A percentile compares a stretch with the other conserved stretches of the same genome.
These are phyloP conservation scores for Fusarium sulawesiense DNA, from an alignment of 2,329 filamentous ascomycete species.

Conservation along the genomic window DNA sequence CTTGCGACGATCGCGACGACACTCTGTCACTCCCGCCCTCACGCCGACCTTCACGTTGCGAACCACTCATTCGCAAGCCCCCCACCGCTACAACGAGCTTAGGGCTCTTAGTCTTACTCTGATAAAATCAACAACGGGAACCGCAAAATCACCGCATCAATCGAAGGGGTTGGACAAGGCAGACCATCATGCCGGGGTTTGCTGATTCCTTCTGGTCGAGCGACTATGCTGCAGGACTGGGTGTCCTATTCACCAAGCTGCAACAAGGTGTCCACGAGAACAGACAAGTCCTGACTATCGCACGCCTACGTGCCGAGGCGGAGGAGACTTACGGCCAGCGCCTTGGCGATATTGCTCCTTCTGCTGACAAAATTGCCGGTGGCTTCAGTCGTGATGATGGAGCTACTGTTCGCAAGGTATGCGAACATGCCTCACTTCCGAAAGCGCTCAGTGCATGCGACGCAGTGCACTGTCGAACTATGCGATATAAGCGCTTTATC, in stretches of 20 bases:
- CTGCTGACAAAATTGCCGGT: constrained; percentile 82
- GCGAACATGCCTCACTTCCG: constrained; percentile 9
- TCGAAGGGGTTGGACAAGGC: constrained; percentile 44
- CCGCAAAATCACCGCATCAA: constrained; percentile 20
- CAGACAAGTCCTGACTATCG: constrained; percentile 90
- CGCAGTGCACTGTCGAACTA: constrained; percentile 1
- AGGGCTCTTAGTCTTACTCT: constrained; percentile 16
- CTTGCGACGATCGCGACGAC: constrained; percentile 30
- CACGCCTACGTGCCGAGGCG: constrained; percentile 93
- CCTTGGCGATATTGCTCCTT: constrained; percentile 82
- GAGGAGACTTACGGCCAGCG: constrained; percentile 89
- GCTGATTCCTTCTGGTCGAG: constrained; percentile 97
- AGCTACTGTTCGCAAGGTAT: constrained; percentile 92
- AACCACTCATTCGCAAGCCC: constrained; percentile 18
- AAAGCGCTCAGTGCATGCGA: not conserved
- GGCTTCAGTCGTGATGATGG: constrained; percentile 94
- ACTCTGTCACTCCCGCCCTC: constrained; percentile 18
- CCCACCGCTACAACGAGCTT: constrained; percentile 27
- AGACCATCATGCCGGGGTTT: constrained; percentile 81
- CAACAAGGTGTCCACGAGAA: constrained; percentile 97
- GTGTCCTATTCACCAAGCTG: constrained; percentile 94
- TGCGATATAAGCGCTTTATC: constrained; percentile 1
- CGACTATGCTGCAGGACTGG: constrained; percentile 95
- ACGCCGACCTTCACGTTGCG: constrained; percentile 13
- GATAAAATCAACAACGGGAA: constrained; percentile 21